These are phyloP conservation scores for Carpinus viminea DNA, from an alignment of 306 rosid genomes.

Conservation along the genomic window DNA sequence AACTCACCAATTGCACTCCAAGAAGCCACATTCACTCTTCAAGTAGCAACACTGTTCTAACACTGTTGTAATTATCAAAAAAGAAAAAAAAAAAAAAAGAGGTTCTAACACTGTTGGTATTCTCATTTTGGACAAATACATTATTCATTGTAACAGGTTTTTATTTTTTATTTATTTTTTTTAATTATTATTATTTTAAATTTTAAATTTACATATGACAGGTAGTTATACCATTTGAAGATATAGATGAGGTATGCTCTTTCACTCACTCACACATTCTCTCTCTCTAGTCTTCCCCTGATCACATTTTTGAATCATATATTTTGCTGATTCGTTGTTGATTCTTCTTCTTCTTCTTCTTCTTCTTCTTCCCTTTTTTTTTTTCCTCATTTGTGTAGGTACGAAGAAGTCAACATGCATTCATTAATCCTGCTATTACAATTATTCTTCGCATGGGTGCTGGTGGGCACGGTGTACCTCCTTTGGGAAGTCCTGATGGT, in stretches of 20 bases:
- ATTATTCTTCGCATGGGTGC: conserved; percentile 97
- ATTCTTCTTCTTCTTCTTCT: conserved; percentile 9
- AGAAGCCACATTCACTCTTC: no score
- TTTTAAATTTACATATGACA: conserved; percentile 35
- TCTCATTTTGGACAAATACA: background rate
- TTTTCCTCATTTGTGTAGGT: conserved; percentile 51
- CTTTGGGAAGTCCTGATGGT: conserved; percentile 99
- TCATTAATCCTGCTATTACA: conserved; percentile 95
- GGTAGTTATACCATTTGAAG: conserved; percentile 86
- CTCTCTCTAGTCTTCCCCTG: background rate
- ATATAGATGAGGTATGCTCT: conserved; percentile 81
- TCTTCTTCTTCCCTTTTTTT: background rate
- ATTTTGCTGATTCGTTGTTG: conserved; percentile 28
- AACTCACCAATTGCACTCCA: no score
- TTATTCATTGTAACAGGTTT: background rate
- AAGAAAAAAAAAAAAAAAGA: no score
- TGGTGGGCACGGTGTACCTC: conserved; percentile 99
- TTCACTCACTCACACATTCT: conserved; percentile 28
- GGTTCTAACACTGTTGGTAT: no score
- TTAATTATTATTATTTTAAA: background rate
- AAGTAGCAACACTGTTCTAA: no score
- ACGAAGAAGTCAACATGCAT: conserved; percentile 96
- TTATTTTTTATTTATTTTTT: conserved; percentile 3
- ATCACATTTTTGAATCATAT: conserved; percentile 21
- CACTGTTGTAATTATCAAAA: no score